Base-by-base conservation (phyloP, 257 asterid genomes). In the Nicotiana knightiana region DNA sequence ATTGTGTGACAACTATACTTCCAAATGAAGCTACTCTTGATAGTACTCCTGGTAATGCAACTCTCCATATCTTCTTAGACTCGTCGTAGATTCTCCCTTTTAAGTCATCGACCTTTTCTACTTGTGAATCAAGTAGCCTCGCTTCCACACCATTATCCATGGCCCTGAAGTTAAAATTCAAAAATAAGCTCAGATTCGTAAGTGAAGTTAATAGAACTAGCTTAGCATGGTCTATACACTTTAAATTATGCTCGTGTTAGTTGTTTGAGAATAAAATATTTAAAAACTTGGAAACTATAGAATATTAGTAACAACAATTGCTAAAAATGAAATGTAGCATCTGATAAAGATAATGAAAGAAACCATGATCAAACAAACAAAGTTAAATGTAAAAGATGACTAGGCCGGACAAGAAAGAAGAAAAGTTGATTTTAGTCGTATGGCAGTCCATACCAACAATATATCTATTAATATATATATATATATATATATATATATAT, bases 11-110 rank as follows among this genome's bases (percentile, higher is more conserved):
- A 4, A 93, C 85, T 5, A 93, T 73, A 18, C 93, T 81, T 13
- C 97, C 97, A 37, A 94, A 92, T 6, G 95, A 85, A 84, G 95
- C 51, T 67, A 93, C 93, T 68, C 98, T 86, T 3, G 98, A 88
- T 16, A 94, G 83, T 46, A 94, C 78, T 67, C 97, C 87, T 2
- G 98, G 98, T 83, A 94, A 89, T 21, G 98, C 98, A 81, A 94
- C 97, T 85, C 92, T 89, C 98, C 98, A 94, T 87, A 94, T 88
- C 89, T 92, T 94, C 85, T 85, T 92, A 9, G 97, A 87, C 81
- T 94, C 98, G 1, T 84, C 95, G 66, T 10, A 79, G 81, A 90
- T 83, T 66, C 85, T 88, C 43, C 26, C 87, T 81, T 91, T 90
- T 84, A 94, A 87, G 81, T 91, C 88, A 17, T 24, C 87, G 3